Percentiles rank a stretch among this genome's conserved stretches.
These are phyloP conservation scores for Epichloe glyceriae DNA, from an alignment of 2,329 filamentous ascomycete species.

Conservation along the genomic window DNA sequence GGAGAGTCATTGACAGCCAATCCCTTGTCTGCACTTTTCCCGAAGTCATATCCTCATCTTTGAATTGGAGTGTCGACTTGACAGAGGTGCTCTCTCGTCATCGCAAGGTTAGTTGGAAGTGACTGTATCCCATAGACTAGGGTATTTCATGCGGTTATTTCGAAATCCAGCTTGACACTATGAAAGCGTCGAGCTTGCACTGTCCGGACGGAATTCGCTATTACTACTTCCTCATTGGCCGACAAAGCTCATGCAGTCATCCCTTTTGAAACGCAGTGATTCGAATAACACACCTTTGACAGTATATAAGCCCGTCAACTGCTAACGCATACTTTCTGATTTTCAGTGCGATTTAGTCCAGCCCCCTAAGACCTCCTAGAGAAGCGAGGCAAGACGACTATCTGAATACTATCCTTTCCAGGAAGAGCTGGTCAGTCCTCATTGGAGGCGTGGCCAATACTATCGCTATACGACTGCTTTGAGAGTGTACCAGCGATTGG, in stretches of 20 bases:
- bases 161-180: not conserved
- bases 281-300: not conserved
- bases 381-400: not conserved
- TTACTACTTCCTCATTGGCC: not conserved
- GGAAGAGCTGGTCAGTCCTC: slow-evolving; percentile 1
- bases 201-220: not conserved
- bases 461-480: slow-evolving; percentile 2
- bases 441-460: slow-evolving; percentile 1
- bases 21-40: slow-evolving; percentile 3
- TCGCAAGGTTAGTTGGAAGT: slow-evolving; percentile 10
- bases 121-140: not conserved
- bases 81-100: slow-evolving; percentile 8
- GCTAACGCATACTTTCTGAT: not conserved
- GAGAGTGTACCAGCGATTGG: slow-evolving; percentile 11
- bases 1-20: slow-evolving; percentile 8
- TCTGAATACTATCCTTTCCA: slow-evolving; percentile 7
- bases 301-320: not conserved
- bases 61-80: slow-evolving; percentile 5
- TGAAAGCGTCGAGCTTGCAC: not conserved
- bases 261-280: not conserved
- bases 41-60: not conserved
- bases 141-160: not conserved
- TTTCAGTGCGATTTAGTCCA: not conserved
- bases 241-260: not conserved
- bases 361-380: not conserved